Percentiles rank a stretch among this genome's conserved stretches.
phyloP scores from a whole-genome alignment of 2,329 filamentous ascomycete species.

The Penicillium polonicum region DNA sequence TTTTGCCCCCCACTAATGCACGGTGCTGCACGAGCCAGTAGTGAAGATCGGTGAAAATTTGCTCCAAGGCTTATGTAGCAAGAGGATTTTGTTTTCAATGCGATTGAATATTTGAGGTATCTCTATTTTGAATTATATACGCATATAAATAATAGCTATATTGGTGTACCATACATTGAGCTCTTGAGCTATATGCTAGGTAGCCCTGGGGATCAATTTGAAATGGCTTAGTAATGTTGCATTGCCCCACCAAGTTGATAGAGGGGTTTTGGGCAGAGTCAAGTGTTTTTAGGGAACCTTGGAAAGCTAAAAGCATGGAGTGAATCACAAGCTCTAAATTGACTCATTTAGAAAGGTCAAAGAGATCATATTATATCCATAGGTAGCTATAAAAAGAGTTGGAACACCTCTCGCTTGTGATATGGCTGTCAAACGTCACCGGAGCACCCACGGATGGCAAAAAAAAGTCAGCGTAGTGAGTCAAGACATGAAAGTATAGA shows the following conservation, averaged over 20 bases:
- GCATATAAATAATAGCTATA: too few species aligned
- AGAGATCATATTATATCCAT: not conserved
- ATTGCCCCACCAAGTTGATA: constrained; percentile 5
- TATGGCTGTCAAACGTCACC: constrained; percentile 5
- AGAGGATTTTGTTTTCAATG: not conserved
- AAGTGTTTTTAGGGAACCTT: not conserved
- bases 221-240: not conserved
- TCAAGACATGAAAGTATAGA: not conserved
- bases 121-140: not conserved
- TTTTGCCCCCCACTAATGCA: constrained; percentile 5
- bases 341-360: not conserved
- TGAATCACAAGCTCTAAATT: constrained; percentile 1
- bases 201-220: not conserved
- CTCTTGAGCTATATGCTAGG: not conserved
- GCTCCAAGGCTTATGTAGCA: not conserved
- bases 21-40: not conserved
- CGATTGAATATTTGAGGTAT: too few species aligned
- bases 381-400: not conserved
- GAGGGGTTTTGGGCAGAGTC: constrained; percentile 1
- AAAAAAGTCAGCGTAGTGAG: not conserved
- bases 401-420: not conserved
- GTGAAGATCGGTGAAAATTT: constrained; percentile 3
- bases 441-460: constrained; percentile 5
- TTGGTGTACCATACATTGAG: not conserved
- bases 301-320: not conserved